A percentile compares a stretch with the other conserved stretches of the same genome.
Evolutionary conservation across 306 rosid genomes (phyloP).

Genomic region (Lathyrus aphaca): DNA sequence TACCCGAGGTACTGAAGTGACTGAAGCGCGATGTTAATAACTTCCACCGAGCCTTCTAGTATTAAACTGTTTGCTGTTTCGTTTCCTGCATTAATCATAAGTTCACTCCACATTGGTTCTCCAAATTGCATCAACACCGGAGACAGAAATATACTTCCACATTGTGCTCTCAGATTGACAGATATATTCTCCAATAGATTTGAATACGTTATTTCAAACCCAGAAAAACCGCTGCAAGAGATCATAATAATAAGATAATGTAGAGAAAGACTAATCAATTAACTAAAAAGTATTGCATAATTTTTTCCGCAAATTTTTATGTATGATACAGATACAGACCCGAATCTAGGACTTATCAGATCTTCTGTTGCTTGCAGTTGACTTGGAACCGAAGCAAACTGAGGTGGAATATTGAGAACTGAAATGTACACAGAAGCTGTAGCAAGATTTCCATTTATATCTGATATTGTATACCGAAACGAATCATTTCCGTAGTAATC

Average conservation of each 20-base stretch:
- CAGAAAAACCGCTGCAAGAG: constrained; percentile 67
- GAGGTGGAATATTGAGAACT: constrained; percentile 80
- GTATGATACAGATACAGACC: too few relatives aligned
- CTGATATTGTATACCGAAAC: constrained; percentile 74
- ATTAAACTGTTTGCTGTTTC: constrained; percentile 53
- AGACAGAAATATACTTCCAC: constrained; percentile 64
- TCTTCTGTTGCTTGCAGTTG: constrained; percentile 82
- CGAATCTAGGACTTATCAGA: constrained; percentile 69
- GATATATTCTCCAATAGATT: constrained; percentile 66
- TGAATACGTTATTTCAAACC: constrained; percentile 79
- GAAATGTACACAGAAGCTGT: constrained; percentile 61
- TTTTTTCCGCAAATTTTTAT: too few relatives aligned
- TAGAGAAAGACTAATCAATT: constrained; percentile 2
- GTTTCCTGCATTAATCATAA: constrained; percentile 45
- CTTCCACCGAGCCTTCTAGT: constrained; percentile 72
- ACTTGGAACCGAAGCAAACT: constrained; percentile 74
- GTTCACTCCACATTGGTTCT: constrained; percentile 56
- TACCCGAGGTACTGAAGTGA: constrained; percentile 87
- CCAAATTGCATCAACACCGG: constrained; percentile 77
- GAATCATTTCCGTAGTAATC: constrained; percentile 76
- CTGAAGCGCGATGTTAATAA: constrained; percentile 70
- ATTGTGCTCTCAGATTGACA: constrained; percentile 64
- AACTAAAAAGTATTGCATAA: not conserved
- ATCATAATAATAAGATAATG: constrained; percentile 27
- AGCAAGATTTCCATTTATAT: constrained; percentile 78